Conservation (phyloP, 495 filamentous ascomycete genomes). For the Hypomontagnella submonticulosa region DNA sequence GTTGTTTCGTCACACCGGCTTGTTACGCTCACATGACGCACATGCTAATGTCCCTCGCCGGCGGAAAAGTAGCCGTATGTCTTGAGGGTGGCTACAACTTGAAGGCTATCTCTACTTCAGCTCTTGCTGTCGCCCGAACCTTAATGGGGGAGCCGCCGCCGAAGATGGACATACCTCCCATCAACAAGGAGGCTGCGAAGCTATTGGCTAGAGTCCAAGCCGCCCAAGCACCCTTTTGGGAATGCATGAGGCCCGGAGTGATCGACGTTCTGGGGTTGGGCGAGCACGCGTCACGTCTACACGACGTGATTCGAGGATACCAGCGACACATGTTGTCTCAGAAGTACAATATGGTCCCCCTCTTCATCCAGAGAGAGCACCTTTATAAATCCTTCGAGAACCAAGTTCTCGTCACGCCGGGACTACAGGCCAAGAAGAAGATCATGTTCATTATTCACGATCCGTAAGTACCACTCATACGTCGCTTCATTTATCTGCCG, state of each 20-base stretch:
- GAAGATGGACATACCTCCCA: constrained; percentile 62
- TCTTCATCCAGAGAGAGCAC: constrained; percentile 75
- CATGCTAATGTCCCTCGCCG: constrained; percentile 96
- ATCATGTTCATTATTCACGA: constrained; percentile 85
- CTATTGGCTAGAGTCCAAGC: constrained; percentile 63
- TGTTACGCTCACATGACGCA: constrained; percentile 99
- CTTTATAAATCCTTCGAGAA: constrained; percentile 85
- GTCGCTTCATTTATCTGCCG: constrained; percentile 11
- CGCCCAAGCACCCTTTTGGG: constrained; percentile 68
- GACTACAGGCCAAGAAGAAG: constrained; percentile 51
- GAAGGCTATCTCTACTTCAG: constrained; percentile 88
- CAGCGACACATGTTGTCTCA: constrained; percentile 76
- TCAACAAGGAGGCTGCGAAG: constrained; percentile 61
- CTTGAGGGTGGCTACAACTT: constrained; percentile 97
- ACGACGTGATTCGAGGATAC: constrained; percentile 78
- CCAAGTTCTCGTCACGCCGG: constrained; percentile 83
- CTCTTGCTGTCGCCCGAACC: constrained; percentile 88
- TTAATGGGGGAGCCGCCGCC: constrained; percentile 95
- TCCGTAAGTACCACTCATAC: constrained; percentile 65
- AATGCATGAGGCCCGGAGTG: constrained; percentile 66
- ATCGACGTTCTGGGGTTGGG: constrained; percentile 56
- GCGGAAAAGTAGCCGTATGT: constrained; percentile 90
- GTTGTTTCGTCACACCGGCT: constrained; percentile 86
- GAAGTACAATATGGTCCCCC: constrained; percentile 75
- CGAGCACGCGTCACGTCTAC: constrained; percentile 50